Base-by-base conservation (phyloP, 306 rosid genomes). In the Cicer pinnatifidum region DNA sequence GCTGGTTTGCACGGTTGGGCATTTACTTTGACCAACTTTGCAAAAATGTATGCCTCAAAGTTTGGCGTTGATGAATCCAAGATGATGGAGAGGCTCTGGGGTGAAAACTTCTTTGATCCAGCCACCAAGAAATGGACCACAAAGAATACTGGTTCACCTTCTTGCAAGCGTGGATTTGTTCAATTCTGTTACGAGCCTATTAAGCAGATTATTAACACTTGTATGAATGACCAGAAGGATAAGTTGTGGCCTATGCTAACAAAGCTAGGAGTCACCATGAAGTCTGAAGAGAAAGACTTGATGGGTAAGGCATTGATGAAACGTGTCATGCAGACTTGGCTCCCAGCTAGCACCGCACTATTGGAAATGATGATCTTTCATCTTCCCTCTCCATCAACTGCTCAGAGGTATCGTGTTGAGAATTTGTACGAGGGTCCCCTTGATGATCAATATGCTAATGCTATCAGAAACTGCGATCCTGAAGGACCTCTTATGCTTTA, bases 1-100 rank as follows among this genome's bases (percentile, higher is more conserved):
- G 97, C 98, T 11, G 94, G 97, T 81, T 35, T 93, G 89, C 98
- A 93, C 0, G 97, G 97, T 0, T 93, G 98, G 98, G 96, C 97
- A 1, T 93, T 93, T 54, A 93, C 98, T 8, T 57, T 94, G 28
- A 88, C 96, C 8, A 88, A 89, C 82, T 94, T 94, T 53, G 96
- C 97, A 0, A 88, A 91, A 71, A 91, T 94, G 95, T 94, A 94
- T 80, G 98, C 98, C 0, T 88, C 96, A 1, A 94, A 94, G 47
- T 94, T 94, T 50, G 92, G 94, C 33, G 97, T 91, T 46, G 97
- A 91, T 2, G 96, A 91, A 80, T 1, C 68, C 9, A 85, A 85
- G 78, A 85, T 88, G 92, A 88, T 85, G 92, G 88, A 85, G 9
- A 73, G 87, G 66, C 87, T 87, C 0, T 85, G 92, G 92, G 92